Percentiles rank a stretch among this genome's conserved stretches.
phyloP scores from a whole-genome alignment of 805 yeast genomes.

The Wickerhamomyces strasburgensis region DNA sequence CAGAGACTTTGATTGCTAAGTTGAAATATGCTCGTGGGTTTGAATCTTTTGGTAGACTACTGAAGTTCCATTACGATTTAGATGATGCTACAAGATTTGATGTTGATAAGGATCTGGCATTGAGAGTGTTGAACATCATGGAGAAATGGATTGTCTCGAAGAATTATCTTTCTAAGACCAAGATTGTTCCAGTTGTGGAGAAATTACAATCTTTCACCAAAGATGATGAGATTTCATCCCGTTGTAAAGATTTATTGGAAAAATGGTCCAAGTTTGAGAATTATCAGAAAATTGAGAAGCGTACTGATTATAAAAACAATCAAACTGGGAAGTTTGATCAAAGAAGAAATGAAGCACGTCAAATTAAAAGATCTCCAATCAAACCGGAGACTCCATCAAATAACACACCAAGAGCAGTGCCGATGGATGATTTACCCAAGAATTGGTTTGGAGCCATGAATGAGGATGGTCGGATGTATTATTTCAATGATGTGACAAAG shows the following conservation, averaged over 20 bases:
- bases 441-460: constrained; percentile 65
- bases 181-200: constrained; percentile 60
- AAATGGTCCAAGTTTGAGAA: constrained; percentile 73
- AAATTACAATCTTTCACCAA: constrained; percentile 30
- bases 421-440: constrained; percentile 10
- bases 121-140: constrained; percentile 53
- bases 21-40: constrained; percentile 84
- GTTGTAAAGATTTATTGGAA: constrained; percentile 43
- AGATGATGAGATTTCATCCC: constrained; percentile 26
- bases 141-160: constrained; percentile 61
- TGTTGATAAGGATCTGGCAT: constrained; percentile 36
- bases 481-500: constrained; percentile 38
- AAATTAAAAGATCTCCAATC: constrained; percentile 1
- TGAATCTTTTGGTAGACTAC: constrained; percentile 61
- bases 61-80: constrained; percentile 32
- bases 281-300: constrained; percentile 81
- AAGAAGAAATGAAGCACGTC: constrained; percentile 17
- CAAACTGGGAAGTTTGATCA: constrained; percentile 6
- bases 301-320: constrained; percentile 17
- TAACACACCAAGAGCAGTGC: constrained; percentile 4
- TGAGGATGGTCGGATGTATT: constrained; percentile 40
- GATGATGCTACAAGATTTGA: constrained; percentile 9
- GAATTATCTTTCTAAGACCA: constrained; percentile 70
- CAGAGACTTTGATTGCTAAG: constrained; percentile 44
- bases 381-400: not conserved